These are phyloP conservation scores for Exophiala aquamarina DNA, from an alignment of 2,329 filamentous ascomycete species.

Conservation along the genomic window DNA sequence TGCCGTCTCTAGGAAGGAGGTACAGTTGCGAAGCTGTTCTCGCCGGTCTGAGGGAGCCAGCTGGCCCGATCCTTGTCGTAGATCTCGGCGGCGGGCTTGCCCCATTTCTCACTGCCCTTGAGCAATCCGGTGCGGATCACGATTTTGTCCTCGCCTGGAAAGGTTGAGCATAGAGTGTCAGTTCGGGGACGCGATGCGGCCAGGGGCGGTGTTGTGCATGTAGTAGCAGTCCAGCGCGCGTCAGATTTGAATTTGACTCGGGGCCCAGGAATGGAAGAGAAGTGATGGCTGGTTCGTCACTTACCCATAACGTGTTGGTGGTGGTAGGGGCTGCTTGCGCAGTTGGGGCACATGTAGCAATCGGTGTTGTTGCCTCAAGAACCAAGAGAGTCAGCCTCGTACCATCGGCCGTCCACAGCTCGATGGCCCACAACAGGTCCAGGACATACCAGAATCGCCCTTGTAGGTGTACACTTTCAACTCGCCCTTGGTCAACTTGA, in stretches of 20 bases:
- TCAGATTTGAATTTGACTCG: too few relatives aligned
- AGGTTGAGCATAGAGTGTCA: too few relatives aligned
- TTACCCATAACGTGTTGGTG: constrained; percentile 52
- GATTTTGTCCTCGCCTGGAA: constrained; percentile 45
- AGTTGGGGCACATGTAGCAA: constrained; percentile 60
- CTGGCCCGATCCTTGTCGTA: constrained; percentile 52
- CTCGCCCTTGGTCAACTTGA: constrained; percentile 54
- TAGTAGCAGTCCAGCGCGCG: not conserved
- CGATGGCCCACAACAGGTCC: too few relatives aligned
- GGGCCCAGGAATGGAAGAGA: too few relatives aligned
- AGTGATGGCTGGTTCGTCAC: too few relatives aligned
- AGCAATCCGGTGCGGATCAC: constrained; percentile 54
- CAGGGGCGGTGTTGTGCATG: too few relatives aligned
- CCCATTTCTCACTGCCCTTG: constrained; percentile 47
- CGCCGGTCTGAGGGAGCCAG: constrained; percentile 47
- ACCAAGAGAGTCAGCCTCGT: too few relatives aligned
- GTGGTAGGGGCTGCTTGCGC: constrained; percentile 57
- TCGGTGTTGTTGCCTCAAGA: constrained; percentile 55
- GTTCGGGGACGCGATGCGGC: too few relatives aligned
- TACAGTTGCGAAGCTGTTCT: constrained; percentile 17
- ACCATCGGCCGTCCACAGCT: too few relatives aligned
- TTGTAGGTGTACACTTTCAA: constrained; percentile 56
- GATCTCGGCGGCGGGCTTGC: constrained; percentile 52
- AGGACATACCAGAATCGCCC: constrained; percentile 57
- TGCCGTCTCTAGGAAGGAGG: constrained; percentile 23